phyloP scores from a whole-genome alignment of 169 alveolate species.

The Plasmodium vinckei region DNA sequence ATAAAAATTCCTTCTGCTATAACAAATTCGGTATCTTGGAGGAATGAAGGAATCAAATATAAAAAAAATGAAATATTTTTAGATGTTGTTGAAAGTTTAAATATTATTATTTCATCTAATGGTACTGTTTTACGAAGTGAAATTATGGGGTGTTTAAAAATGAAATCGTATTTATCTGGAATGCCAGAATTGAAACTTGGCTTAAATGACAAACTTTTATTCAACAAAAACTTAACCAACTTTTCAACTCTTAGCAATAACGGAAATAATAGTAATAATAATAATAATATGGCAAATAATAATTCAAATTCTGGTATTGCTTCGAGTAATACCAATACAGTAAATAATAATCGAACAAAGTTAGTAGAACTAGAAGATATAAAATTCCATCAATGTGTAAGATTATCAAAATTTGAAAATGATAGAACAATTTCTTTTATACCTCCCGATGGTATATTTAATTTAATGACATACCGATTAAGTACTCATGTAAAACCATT shows the following conservation, averaged over 20 bases:
- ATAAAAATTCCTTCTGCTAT: constrained; percentile 94
- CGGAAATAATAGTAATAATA: not conserved
- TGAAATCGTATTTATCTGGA: constrained; percentile 97
- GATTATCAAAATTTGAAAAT: constrained; percentile 86
- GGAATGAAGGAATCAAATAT: constrained; percentile 98
- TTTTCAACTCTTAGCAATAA: constrained; percentile 2
- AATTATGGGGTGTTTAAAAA: constrained; percentile 96
- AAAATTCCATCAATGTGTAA: constrained; percentile 98
- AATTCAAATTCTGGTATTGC: constrained; percentile 1
- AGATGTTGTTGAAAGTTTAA: constrained; percentile 98
- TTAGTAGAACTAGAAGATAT: constrained; percentile 99
- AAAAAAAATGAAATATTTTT: constrained; percentile 98
- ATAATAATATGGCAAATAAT: not conserved
- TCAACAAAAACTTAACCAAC: constrained; percentile 80
- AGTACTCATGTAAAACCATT: constrained; percentile 96
- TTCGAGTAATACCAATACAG: constrained; percentile 84
- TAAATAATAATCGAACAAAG: constrained; percentile 78
- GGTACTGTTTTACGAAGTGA: constrained; percentile 97
- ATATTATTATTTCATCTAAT: constrained; percentile 88
- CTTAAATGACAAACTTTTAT: constrained; percentile 95
- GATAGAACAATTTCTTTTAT: constrained; percentile 98
- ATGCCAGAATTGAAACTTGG: constrained; percentile 99
- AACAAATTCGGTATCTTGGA: constrained; percentile 95
- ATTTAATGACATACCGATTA: constrained; percentile 98
- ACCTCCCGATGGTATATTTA: constrained; percentile 99